Evolutionary conservation across 257 asterid species (phyloP), one percentile per base, ranked within the genome.

Genomic region (Solanum acaule): DNA sequence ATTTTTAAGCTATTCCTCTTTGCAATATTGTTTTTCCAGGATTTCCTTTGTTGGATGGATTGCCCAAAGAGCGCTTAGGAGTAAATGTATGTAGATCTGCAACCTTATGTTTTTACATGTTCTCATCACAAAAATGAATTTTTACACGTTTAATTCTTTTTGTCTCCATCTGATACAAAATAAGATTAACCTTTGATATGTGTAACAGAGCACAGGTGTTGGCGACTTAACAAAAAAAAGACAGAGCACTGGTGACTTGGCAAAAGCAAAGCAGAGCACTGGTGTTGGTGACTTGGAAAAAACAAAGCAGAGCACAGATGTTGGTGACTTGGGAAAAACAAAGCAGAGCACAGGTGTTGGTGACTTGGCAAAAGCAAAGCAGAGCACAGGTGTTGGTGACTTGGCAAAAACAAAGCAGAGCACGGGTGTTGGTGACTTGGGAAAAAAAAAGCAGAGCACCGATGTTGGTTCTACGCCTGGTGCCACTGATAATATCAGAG

Each of bases 51-150:
- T 92, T 92, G 88, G 92, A 84, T 86, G 94, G 90, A 88, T 56
- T 90, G 88, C 91, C 93, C 44, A 90, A 92, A 88, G 91, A 82
- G 87, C 91, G 49, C 34, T 89, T 85, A 52, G 88, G 91, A 92
- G 92, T 90, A 90, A 90, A 88, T 83, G 91, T 91, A 92, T 79
- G 87, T 89, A 67, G 77, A 90, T 78, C 75, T 86, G 25, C 85
- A 27, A 56, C 70, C 81, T 67, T 22, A 70, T 37, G 34, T 25
- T 59, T 67, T 10, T 44, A 6, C 10, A 29, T 63, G 33, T 11
- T 44, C 70, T 86, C 70, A 33, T 86, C 49, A 42, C 61, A 40
- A 42, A 73, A 86, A 33, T 86, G 72, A 20, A 37, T 14, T 23
- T 49, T 61, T 73, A 86, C 44, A 46, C 23, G 78, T 23, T n/a